These are phyloP conservation scores for Heliamphora ciliata DNA, from an alignment of 179 eudicot species.

Conservation along the genomic window DNA sequence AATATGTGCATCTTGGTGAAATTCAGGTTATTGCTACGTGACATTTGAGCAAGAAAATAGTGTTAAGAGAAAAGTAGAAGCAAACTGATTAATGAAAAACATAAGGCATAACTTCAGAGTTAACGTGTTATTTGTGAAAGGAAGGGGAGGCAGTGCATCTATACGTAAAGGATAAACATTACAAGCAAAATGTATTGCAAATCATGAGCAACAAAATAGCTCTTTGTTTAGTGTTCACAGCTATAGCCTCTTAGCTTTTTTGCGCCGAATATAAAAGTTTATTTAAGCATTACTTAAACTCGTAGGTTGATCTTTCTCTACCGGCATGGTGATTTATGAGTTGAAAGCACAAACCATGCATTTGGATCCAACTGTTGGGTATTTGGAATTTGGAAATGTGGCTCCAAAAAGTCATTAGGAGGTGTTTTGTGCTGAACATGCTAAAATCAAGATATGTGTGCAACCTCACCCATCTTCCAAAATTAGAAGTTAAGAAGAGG, in stretches of 20 bases:
- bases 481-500: constrained; percentile 26
- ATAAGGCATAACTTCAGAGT: too few relatives aligned
- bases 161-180: too few relatives aligned
- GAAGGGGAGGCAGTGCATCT: too few relatives aligned
- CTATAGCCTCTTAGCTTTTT: constrained; percentile 43
- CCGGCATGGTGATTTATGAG: constrained; percentile 7
- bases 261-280: constrained; percentile 25
- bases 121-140: too few relatives aligned
- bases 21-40: too few relatives aligned
- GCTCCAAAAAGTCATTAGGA: background rate
- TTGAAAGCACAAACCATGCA: background rate
- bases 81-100: too few relatives aligned
- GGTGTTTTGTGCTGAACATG: background rate
- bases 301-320: background rate
- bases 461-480: background rate
- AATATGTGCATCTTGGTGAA: too few relatives aligned
- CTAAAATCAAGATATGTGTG: constrained; percentile 2
- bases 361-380: background rate
- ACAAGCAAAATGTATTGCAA: too few relatives aligned
- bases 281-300: background rate
- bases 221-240: constrained; percentile 27
- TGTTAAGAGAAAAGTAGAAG: too few relatives aligned
- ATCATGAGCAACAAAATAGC: too few relatives aligned
- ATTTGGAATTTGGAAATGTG: background rate
- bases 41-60: too few relatives aligned